Percentiles rank a stretch among this genome's conserved stretches.
These are phyloP conservation scores for Boletus mariae DNA, from an alignment of 1,284 basidiomycete species.

Conservation along the genomic window DNA sequence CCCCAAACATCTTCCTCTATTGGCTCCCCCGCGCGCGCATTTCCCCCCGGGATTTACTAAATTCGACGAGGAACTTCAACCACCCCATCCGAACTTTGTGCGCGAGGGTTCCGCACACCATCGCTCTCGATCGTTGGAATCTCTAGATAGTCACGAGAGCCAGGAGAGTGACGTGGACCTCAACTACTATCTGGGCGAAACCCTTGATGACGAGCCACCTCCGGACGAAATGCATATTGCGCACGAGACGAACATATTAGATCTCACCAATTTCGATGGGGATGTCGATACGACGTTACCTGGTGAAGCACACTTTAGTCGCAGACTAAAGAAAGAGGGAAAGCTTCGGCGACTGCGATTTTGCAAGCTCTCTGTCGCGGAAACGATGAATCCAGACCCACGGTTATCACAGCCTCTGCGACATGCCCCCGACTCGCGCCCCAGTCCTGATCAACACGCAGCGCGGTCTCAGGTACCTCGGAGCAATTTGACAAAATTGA, in stretches of 20 bases:
- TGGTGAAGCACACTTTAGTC: slow-evolving; percentile 61
- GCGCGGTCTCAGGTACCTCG: neutral
- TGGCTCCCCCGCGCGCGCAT: neutral
- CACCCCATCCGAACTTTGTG: slow-evolving; percentile 43
- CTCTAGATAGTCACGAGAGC: slow-evolving; percentile 34
- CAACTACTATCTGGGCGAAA: slow-evolving; percentile 43
- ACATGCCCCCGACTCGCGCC: neutral
- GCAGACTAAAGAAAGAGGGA: slow-evolving; percentile 64
- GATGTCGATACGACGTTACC: slow-evolving; percentile 65
- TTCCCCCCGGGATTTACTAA: neutral
- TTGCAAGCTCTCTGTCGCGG: slow-evolving; percentile 34
- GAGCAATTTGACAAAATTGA: neutral
- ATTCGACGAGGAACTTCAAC: slow-evolving; percentile 32
- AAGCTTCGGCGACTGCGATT: slow-evolving; percentile 59
- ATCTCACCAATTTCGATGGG: slow-evolving; percentile 81
- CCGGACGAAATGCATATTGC: slow-evolving; percentile 36
- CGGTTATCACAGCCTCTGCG: neutral
- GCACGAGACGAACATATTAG: slow-evolving; percentile 55
- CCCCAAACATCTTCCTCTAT: slow-evolving; percentile 3
- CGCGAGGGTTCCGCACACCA: slow-evolving; percentile 9
- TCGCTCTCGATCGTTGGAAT: slow-evolving; percentile 27
- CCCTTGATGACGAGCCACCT: slow-evolving; percentile 29
- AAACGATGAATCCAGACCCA: slow-evolving; percentile 4
- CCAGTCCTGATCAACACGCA: neutral
- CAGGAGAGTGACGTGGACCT: slow-evolving; percentile 43